Evolutionary conservation across 371 early-diverging fungal genomes (phyloP).

Genomic region (Mortierella sp.): DNA sequence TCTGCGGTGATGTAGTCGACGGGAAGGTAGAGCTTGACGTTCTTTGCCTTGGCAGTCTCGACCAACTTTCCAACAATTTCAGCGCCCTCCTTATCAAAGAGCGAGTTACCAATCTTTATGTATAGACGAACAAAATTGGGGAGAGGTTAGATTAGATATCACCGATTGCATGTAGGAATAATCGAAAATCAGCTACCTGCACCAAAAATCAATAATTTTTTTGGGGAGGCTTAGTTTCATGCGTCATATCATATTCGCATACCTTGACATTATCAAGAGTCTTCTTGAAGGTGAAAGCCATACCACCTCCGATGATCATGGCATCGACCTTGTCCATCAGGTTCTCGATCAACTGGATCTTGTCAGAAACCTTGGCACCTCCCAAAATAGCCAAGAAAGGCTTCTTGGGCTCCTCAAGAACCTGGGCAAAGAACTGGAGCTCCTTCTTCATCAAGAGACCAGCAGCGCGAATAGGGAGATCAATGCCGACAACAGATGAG

Average conservation of each 20-base stretch:
- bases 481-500: slow-evolving; percentile 97
- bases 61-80: slow-evolving; percentile 86
- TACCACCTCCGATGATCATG: slow-evolving; percentile 97
- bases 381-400: slow-evolving; percentile 99
- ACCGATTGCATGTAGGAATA: background rate
- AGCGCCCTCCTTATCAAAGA: slow-evolving; percentile 93
- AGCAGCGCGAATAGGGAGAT: slow-evolving; percentile 91
- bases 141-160: background rate
- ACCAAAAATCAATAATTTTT: background rate
- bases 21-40: slow-evolving; percentile 92
- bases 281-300: slow-evolving; percentile 99
- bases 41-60: slow-evolving; percentile 89
- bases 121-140: slow-evolving; percentile 11
- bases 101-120: slow-evolving; percentile 88
- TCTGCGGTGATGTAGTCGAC: slow-evolving; percentile 93
- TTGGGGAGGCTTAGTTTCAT: background rate
- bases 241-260: slow-evolving; percentile 16
- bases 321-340: slow-evolving; percentile 92
- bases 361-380: slow-evolving; percentile 99
- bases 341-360: slow-evolving; percentile 98
- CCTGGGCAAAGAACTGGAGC: slow-evolving; percentile 97
- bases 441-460: slow-evolving; percentile 99
- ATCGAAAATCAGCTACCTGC: background rate
- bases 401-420: slow-evolving; percentile 90
- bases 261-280: slow-evolving; percentile 83